Evolutionary conservation across 164 flowering plant species (phyloP).

Genomic region (Piper longum): DNA sequence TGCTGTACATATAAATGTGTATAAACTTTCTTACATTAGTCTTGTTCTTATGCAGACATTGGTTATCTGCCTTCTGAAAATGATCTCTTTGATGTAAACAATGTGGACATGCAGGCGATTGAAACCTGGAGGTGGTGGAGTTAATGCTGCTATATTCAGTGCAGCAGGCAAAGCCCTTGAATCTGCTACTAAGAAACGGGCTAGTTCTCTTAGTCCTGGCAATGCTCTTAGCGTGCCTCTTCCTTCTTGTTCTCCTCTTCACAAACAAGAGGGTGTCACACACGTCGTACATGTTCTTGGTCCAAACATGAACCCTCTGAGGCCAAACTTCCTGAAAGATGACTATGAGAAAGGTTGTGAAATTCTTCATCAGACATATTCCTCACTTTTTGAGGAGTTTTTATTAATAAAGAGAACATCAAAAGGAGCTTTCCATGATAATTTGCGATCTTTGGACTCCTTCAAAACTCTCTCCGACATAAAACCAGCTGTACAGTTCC

Average conservation of each 20-base stretch:
- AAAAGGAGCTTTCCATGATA: conserved; percentile 5
- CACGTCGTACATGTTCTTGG: conserved; percentile 98
- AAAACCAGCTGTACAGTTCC: conserved; percentile 7
- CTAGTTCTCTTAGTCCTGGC: conserved; percentile 59
- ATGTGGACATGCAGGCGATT: conserved; percentile 47
- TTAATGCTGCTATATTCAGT: conserved; percentile 77
- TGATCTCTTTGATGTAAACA: not conserved
- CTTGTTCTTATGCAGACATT: too few relatives aligned
- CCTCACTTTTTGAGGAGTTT: conserved; percentile 77
- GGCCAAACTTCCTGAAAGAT: conserved; percentile 66
- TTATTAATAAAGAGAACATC: conserved; percentile 24
- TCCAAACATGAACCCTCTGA: conserved; percentile 88
- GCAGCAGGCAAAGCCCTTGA: conserved; percentile 79
- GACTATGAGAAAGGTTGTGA: conserved; percentile 65
- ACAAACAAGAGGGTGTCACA: conserved; percentile 62
- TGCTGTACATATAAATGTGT: too few relatives aligned
- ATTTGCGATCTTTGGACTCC: conserved; percentile 10
- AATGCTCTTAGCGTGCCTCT: conserved; percentile 64
- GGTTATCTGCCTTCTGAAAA: too few relatives aligned
- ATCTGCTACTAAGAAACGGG: conserved; percentile 62
- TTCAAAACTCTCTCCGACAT: conserved; percentile 7
- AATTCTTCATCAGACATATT: conserved; percentile 61
- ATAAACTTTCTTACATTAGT: not conserved
- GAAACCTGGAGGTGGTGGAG: conserved; percentile 97
- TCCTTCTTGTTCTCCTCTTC: conserved; percentile 60